Evolutionary conservation across 257 asterid genomes (phyloP), one percentile per base, ranked within the genome.

Genomic region (Marsdenia floribunda): DNA sequence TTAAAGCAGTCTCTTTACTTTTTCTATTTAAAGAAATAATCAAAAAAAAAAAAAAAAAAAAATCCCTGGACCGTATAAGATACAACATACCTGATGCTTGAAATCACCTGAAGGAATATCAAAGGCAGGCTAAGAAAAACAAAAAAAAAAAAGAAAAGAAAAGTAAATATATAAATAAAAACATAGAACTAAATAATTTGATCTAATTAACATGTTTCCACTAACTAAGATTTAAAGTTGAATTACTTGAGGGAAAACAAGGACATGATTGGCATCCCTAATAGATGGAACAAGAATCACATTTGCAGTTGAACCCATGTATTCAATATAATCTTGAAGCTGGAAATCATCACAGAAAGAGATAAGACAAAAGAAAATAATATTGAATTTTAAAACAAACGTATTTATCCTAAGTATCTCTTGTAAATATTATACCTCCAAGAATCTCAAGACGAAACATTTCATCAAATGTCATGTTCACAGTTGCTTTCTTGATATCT

Each of bases 281-380:
- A 83, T 75, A 38, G 99, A 92, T 79, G 98, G 99, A 82, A 90
- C 84, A 76, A 95, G 90, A 80, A 95, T 82, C 87, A 92, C 96
- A 6, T 77, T 87, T 55, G 81, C 96, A n/a, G 90, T 16, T 75
- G 97, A 84, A 53, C 99, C 98, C 97, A 95, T 90, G 71, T 82
- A 95, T 76, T 95, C 99, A 22, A 88, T 90, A 78, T 95, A 95
- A 83, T 95, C 99, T 92, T 88, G 94, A 75, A 92, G 92, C 98
- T 95, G 75, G 58, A 84, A 86, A 80, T 37, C 37, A 76, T 54
- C 68, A 72, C 49, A 70, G 61, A 68, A 74, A 50, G 46, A 29
- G 60, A 77, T 29, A 67, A 26, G 26, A 71, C 22, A 76, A 67
- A 65, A 74, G n/a, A 54, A 72, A 49, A 29, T 40, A 60, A 37